Evolutionary conservation across 2,329 filamentous ascomycete genomes (phyloP).

Genomic region (Zasmidium cellare): DNA sequence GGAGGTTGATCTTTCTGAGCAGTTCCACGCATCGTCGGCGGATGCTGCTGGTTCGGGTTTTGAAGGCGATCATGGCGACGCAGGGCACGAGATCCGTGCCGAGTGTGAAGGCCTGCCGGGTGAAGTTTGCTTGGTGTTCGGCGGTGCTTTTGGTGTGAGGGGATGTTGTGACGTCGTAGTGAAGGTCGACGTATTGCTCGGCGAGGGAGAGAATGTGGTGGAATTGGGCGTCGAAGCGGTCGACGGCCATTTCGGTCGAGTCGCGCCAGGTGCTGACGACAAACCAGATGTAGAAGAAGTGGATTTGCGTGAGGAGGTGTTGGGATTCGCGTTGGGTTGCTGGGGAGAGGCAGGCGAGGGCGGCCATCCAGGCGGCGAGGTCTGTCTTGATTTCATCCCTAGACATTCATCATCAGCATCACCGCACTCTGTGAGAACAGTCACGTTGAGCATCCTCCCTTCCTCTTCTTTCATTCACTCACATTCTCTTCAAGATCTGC

Average conservation of each 20-base stretch:
- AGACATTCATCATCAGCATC: no score
- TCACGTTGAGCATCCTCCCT: no score
- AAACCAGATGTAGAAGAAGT: constrained; percentile 22
- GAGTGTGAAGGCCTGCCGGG: constrained; percentile 17
- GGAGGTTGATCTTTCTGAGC: constrained; percentile 15
- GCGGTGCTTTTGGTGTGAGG: background rate
- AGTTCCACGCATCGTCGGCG: constrained; percentile 12
- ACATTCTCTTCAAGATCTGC: background rate
- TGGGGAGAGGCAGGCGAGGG: constrained; percentile 7
- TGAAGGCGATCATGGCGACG: constrained; percentile 18
- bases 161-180: constrained; percentile 9
- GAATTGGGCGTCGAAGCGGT: constrained; percentile 20
- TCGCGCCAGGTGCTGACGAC: constrained; percentile 18
- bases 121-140: background rate
- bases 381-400: constrained; percentile 11
- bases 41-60: constrained; percentile 11
- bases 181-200: constrained; percentile 17
- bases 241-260: constrained; percentile 13
- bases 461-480: background rate
- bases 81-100: constrained; percentile 19
- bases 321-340: constrained; percentile 8
- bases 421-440: no score
- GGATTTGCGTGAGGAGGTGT: constrained; percentile 16
- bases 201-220: constrained; percentile 12
- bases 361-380: constrained; percentile 17